Evolutionary conservation across 2,329 filamentous ascomycete species (phyloP).

Genomic region (Alternaria sp.): DNA sequence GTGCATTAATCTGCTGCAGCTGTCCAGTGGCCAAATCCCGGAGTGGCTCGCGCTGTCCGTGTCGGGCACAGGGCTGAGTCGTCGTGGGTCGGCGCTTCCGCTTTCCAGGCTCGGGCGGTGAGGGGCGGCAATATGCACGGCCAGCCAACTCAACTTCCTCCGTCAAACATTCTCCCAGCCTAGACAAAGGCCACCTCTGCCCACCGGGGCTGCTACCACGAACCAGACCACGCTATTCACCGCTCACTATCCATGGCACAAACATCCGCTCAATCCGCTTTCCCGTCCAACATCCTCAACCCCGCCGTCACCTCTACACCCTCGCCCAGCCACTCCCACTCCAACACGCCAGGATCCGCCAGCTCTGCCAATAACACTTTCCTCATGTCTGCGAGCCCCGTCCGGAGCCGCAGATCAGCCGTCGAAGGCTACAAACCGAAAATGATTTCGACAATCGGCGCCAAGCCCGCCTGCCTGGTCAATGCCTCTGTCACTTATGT

Average conservation of each 20-base stretch:
- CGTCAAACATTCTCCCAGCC: conserved; percentile 28
- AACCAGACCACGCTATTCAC: conserved; percentile 13
- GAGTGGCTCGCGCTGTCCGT: background rate
- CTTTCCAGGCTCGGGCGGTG: conserved; percentile 12
- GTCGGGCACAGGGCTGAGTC: conserved; percentile 14
- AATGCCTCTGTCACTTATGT: conserved; percentile 99
- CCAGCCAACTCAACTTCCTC: conserved; percentile 19
- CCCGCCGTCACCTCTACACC: conserved; percentile 42
- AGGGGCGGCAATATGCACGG: conserved; percentile 14
- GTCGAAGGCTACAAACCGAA: conserved; percentile 82
- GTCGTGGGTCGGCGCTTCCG: conserved; percentile 22
- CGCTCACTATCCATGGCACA: conserved; percentile 40
- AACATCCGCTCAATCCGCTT: conserved; percentile 24
- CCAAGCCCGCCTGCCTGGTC: conserved; percentile 88
- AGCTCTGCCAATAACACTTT: conserved; percentile 77
- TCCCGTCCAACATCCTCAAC: conserved; percentile 26
- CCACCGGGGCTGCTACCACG: conserved; percentile 25
- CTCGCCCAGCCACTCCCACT: conserved; percentile 49
- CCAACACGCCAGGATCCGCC: conserved; percentile 56
- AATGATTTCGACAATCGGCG: conserved; percentile 67
- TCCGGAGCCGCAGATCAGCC: conserved; percentile 56
- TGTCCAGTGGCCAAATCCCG: background rate
- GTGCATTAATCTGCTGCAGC: background rate
- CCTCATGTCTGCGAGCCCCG: conserved; percentile 81
- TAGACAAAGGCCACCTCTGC: conserved; percentile 25